These are phyloP conservation scores for Ceratocystiopsis minuta DNA, from an alignment of 2,329 filamentous ascomycete genomes.

Conservation along the genomic window DNA sequence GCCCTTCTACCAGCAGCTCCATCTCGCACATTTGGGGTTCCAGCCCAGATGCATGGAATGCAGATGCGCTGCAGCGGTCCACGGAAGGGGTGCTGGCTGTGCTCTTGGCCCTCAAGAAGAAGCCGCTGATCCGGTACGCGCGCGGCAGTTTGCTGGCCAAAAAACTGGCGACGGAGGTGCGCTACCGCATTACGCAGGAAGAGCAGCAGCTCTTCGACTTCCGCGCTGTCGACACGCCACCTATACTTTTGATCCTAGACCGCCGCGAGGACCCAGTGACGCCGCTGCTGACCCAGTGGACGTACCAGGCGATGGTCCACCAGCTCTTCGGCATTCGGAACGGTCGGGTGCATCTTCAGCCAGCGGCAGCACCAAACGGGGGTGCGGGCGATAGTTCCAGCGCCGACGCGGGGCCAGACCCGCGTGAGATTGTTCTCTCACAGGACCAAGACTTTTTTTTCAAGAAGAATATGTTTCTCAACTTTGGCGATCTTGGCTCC, in stretches of 20 bases:
- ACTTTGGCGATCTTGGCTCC: conserved; percentile 86
- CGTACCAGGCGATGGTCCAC: conserved; percentile 99
- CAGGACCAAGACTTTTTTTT: conserved; percentile 98
- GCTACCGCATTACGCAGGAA: conserved; percentile 87
- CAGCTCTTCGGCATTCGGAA: conserved; percentile 88
- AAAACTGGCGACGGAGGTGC: conserved; percentile 81
- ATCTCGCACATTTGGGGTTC: conserved; percentile 60
- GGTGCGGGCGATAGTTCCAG: not conserved
- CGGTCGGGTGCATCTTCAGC: conserved; percentile 75
- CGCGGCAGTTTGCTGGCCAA: conserved; percentile 80
- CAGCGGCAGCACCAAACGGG: conserved; percentile 46
- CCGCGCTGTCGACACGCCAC: conserved; percentile 81
- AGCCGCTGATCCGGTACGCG: conserved; percentile 81
- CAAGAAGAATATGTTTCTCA: conserved; percentile 97
- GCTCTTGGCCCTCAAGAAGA: conserved; percentile 84
- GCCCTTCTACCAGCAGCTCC: not conserved
- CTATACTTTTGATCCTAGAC: conserved; percentile 79
- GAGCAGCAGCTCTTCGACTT: conserved; percentile 96
- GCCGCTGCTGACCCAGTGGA: conserved; percentile 91
- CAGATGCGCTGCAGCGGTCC: conserved; percentile 68
- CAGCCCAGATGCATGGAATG: conserved; percentile 75
- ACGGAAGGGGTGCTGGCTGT: conserved; percentile 76
- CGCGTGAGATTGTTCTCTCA: conserved; percentile 86
- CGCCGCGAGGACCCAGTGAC: conserved; percentile 89
- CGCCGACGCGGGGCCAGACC: conserved; percentile 66